A percentile compares a stretch with the other conserved stretches of the same genome.
Conservation (phyloP, 163 green algal species). For the Chlamydomonas reinhardtii region DNA sequence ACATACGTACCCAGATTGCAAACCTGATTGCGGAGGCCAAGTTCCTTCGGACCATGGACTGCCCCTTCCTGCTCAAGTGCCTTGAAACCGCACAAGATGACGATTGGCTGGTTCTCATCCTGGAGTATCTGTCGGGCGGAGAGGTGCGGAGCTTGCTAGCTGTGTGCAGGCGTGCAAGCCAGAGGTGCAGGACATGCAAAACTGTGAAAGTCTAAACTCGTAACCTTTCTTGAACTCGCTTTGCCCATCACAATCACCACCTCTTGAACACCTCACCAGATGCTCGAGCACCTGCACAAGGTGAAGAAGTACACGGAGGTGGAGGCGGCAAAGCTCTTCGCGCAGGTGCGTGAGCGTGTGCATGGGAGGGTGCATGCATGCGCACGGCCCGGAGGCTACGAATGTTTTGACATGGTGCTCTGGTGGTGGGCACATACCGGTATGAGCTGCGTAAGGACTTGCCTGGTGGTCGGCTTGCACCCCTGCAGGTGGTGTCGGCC, state of each 20-base stretch:
- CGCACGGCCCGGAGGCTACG: too few species aligned
- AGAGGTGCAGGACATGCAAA: too few species aligned
- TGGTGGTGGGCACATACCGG: too few species aligned
- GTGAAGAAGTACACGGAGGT: conserved; percentile 38
- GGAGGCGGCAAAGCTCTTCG: conserved; percentile 38
- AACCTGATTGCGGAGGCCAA: not conserved
- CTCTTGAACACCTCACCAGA: not conserved
- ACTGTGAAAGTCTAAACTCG: too few species aligned
- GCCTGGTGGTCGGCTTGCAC: too few species aligned
- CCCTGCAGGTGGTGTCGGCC: conserved; percentile 14
- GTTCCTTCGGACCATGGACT: not conserved
- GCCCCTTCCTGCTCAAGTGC: not conserved
- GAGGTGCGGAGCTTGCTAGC: not conserved
- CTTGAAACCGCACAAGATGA: not conserved
- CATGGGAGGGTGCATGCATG: too few species aligned
- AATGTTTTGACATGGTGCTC: too few species aligned
- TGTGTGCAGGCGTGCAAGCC: too few species aligned
- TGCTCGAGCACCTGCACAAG: conserved; percentile 41
- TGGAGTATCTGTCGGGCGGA: not conserved
- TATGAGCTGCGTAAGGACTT: too few species aligned
- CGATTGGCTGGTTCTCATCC: not conserved
- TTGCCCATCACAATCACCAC: too few species aligned
- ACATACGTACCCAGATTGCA: not conserved
- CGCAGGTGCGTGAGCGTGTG: not conserved
- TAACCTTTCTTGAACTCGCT: too few species aligned